Percentiles rank a stretch among this genome's conserved stretches.
Conservation (phyloP, 441 rosid species). For the Adansonia madagascariensis region DNA sequence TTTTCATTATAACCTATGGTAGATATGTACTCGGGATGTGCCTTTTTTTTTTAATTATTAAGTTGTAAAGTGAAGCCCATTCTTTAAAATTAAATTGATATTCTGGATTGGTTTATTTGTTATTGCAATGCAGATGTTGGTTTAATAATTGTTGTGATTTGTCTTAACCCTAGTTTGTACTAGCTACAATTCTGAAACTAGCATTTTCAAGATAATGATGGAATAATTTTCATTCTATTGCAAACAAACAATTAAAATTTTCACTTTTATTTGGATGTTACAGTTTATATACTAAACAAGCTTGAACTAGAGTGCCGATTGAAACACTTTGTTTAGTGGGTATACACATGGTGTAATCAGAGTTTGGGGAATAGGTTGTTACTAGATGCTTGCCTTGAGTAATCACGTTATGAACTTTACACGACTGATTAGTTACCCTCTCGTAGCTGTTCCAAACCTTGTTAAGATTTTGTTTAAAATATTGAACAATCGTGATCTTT, state of each 20-base stretch:
- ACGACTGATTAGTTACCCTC: slow-evolving; percentile 17
- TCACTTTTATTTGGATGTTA: neutral
- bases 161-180: neutral
- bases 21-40: no score
- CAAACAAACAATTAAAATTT: neutral
- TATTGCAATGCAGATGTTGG: neutral
- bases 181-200: neutral
- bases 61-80: no score
- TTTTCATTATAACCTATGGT: neutral
- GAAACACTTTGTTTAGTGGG: slow-evolving; percentile 90
- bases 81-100: neutral
- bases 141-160: neutral
- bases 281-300: slow-evolving; percentile 89
- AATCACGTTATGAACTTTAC: neutral
- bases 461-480: slow-evolving; percentile 37
- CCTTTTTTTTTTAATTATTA: no score
- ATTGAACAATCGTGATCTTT: neutral
- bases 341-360: slow-evolving; percentile 89
- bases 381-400: slow-evolving; percentile 35
- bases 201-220: neutral
- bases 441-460: slow-evolving; percentile 20
- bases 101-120: no score
- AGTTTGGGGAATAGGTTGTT: slow-evolving; percentile 91
- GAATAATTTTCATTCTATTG: neutral
- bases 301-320: slow-evolving; percentile 88